Conservation (phyloP, 495 filamentous ascomycete genomes). For the Oleoguttula mirabilis region DNA sequence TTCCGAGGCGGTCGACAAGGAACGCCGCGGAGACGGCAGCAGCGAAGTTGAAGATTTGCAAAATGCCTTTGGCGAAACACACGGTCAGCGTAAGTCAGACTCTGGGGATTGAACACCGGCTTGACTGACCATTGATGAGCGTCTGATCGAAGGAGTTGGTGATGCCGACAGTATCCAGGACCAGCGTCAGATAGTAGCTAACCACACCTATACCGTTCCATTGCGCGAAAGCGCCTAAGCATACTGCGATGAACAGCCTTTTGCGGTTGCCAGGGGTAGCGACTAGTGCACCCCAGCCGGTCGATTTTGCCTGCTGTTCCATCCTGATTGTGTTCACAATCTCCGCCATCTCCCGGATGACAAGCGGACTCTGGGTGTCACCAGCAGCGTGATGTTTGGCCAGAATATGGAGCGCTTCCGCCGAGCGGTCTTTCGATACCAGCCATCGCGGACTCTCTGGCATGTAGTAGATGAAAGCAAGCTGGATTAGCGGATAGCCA, state of each 20-base stretch:
- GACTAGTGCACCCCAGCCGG: slow-evolving; percentile 5
- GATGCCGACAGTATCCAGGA: slow-evolving; percentile 34
- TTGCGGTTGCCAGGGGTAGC: slow-evolving; percentile 7
- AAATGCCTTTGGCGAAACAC: slow-evolving; percentile 18
- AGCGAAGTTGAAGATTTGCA: slow-evolving; percentile 42
- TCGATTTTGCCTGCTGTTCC: slow-evolving; percentile 8
- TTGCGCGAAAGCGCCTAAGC: slow-evolving; percentile 24
- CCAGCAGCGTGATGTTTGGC: slow-evolving; percentile 41
- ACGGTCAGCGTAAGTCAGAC: too few species aligned
- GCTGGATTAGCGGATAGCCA: slow-evolving; percentile 6
- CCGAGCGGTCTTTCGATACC: not conserved
- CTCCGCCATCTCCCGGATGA: slow-evolving; percentile 43
- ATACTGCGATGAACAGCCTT: slow-evolving; percentile 4
- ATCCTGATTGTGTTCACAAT: slow-evolving; percentile 9
- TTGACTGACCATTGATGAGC: slow-evolving; percentile 16
- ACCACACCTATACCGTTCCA: slow-evolving; percentile 30
- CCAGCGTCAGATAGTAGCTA: slow-evolving; percentile 26
- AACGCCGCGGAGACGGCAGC: slow-evolving; percentile 42
- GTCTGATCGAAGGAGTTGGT: slow-evolving; percentile 24
- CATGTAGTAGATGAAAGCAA: slow-evolving; percentile 3
- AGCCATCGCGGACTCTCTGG: slow-evolving; percentile 12
- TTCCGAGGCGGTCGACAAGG: slow-evolving; percentile 40
- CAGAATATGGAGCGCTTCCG: slow-evolving; percentile 8
- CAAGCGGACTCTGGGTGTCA: slow-evolving; percentile 41
- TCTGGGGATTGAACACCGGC: too few species aligned